These are phyloP conservation scores for Fusarium graminum DNA, from an alignment of 2,329 filamentous ascomycete genomes.

Conservation along the genomic window DNA sequence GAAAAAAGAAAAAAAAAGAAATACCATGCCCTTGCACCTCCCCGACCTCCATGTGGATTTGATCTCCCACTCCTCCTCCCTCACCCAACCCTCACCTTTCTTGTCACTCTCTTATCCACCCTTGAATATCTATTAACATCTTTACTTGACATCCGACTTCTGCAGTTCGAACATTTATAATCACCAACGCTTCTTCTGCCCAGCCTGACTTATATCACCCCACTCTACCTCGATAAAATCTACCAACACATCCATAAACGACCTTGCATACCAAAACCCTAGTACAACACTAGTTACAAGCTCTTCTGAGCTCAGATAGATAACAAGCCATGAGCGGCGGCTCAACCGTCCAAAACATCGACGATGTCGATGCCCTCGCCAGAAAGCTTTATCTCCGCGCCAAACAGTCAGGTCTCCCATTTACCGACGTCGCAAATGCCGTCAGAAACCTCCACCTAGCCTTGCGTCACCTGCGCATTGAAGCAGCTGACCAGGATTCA, in stretches of 20 bases:
- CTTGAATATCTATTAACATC: slow-evolving; percentile 14
- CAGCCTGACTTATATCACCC: slow-evolving; percentile 6
- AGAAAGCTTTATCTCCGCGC: slow-evolving; percentile 68
- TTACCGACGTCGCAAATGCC: slow-evolving; percentile 63
- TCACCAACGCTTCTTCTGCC: slow-evolving; percentile 2
- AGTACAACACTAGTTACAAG: slow-evolving; percentile 1
- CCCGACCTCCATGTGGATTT: slow-evolving; percentile 21
- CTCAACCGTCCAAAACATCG: slow-evolving; percentile 61
- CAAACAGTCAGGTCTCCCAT: slow-evolving; percentile 60
- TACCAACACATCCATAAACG: neutral
- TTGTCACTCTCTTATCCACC: slow-evolving; percentile 15
- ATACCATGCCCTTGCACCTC: slow-evolving; percentile 31
- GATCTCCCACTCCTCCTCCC: slow-evolving; percentile 16
- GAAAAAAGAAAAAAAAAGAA: neutral
- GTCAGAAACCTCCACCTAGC: slow-evolving; percentile 68
- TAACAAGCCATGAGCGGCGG: slow-evolving; percentile 51
- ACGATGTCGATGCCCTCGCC: slow-evolving; percentile 68
- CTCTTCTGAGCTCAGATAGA: slow-evolving; percentile 33
- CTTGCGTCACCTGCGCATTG: slow-evolving; percentile 69
- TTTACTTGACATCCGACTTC: slow-evolving; percentile 18
- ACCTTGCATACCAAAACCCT: neutral
- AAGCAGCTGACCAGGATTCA: slow-evolving; percentile 69
- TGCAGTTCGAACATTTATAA: slow-evolving; percentile 7
- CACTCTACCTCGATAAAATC: neutral
- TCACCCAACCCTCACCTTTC: slow-evolving; percentile 35